Percentiles rank a stretch among this genome's conserved stretches.
These are phyloP conservation scores for Vanrija sp. DNA, from an alignment of 1,284 basidiomycete genomes.

Conservation along the genomic window DNA sequence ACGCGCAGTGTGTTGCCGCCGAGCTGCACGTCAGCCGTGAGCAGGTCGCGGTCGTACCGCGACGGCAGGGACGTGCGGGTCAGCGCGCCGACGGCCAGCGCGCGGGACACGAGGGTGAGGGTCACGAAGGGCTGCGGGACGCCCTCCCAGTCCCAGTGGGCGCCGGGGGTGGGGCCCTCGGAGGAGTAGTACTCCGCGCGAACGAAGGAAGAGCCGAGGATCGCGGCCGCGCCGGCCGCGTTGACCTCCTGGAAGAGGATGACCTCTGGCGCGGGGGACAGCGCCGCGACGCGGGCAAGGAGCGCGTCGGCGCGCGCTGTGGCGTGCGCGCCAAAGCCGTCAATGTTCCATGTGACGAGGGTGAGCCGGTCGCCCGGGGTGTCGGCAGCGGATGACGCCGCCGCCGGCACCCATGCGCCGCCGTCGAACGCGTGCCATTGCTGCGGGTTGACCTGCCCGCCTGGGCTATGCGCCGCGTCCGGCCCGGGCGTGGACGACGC, in stretches of 20 bases:
- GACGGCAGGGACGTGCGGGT: neutral
- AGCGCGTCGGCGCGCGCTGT: neutral
- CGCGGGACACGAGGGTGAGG: neutral
- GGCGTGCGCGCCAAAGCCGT: neutral
- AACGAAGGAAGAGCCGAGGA: neutral
- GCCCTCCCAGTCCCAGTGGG: neutral
- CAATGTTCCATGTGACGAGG: constrained; percentile 5
- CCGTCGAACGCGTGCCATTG: neutral
- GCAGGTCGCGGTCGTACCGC: neutral
- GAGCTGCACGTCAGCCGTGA: neutral
- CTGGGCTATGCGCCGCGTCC: neutral
- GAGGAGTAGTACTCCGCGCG: neutral
- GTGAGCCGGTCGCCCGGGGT: too few relatives aligned
- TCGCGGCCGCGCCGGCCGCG: neutral
- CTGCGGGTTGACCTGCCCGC: neutral
- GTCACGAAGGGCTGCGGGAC: neutral
- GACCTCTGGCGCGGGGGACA: neutral
- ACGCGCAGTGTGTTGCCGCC: neutral
- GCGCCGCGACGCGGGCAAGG: neutral
- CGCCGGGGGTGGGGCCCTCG: neutral
- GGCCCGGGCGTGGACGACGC: neutral
- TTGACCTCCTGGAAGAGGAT: constrained; percentile 4
- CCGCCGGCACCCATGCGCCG: neutral
- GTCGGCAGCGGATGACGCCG: neutral
- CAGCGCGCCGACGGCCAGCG: neutral